Conservation (phyloP, 768 basidiomycete genomes). For the Melanogaster broomeanus region DNA sequence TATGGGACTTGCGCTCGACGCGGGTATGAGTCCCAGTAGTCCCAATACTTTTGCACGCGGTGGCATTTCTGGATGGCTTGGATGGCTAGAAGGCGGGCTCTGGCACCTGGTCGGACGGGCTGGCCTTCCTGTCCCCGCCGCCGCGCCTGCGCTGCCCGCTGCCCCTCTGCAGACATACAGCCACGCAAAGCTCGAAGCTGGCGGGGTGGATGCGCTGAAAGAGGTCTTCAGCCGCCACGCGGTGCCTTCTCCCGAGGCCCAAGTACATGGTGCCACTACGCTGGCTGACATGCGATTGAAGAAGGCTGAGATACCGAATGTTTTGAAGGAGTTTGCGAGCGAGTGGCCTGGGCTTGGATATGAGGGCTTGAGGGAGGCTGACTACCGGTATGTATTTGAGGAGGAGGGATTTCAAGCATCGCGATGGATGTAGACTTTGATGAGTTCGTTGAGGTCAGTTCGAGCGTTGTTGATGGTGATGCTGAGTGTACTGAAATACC, state of each 20-base stretch:
- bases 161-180: conserved; percentile 36
- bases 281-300: conserved; percentile 33
- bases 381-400: conserved; percentile 73
- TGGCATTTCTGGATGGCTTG: conserved; percentile 16
- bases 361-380: conserved; percentile 58
- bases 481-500: neutral
- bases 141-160: neutral
- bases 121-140: neutral
- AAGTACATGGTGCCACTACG: conserved; percentile 6
- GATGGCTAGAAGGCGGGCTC: conserved; percentile 14
- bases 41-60: conserved; percentile 17
- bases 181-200: conserved; percentile 55
- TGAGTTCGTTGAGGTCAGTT: conserved; percentile 82
- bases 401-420: conserved; percentile 68
- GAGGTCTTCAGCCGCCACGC: conserved; percentile 34
- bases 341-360: conserved; percentile 47
- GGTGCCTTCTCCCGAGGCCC: conserved; percentile 3
- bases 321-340: conserved; percentile 45
- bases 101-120: conserved; percentile 26
- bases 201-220: conserved; percentile 45
- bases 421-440: conserved; percentile 70
- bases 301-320: conserved; percentile 41
- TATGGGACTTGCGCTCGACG: conserved; percentile 80
- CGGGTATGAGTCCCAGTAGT: conserved; percentile 35
- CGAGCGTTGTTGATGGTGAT: neutral